A percentile compares a stretch with the other conserved stretches of the same genome.
Conservation (phyloP, 2,329 filamentous ascomycete species). For the Pseudogymnoascus pannorum region DNA sequence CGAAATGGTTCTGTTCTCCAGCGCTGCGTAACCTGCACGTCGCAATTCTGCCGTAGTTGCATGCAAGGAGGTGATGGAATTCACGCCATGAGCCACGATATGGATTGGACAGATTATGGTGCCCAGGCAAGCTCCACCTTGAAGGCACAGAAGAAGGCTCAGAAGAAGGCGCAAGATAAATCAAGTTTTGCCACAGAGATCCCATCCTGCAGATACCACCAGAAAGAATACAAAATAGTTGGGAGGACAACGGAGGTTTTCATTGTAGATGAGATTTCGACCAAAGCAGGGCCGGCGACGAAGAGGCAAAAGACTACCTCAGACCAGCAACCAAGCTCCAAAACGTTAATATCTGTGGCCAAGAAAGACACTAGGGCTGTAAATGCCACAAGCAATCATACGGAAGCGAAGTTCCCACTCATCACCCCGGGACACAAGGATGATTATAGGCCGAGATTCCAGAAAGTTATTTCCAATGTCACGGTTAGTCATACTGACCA, state of each 20-base stretch:
- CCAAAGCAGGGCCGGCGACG: not conserved
- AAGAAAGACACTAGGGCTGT: not conserved
- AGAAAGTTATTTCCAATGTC: not conserved
- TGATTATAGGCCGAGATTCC: not conserved
- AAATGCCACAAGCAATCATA: not conserved
- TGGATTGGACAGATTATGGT: slow-evolving; percentile 2
- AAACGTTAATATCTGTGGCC: not conserved
- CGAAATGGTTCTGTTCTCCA: slow-evolving; percentile 1
- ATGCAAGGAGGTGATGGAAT: not conserved
- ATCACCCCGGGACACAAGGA: not conserved
- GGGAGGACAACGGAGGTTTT: not conserved
- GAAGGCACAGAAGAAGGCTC: not conserved
- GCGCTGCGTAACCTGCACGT: not conserved
- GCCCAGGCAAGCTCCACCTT: not conserved
- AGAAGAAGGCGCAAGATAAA: not conserved
- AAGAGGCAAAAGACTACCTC: not conserved
- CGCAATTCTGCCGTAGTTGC: not conserved
- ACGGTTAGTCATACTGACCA: not conserved
- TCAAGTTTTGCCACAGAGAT: not conserved
- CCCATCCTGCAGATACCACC: not conserved
- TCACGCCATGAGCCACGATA: not conserved
- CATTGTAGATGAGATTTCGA: not conserved
- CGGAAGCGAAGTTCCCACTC: not conserved
- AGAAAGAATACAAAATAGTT: not conserved
- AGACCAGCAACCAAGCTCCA: not conserved